Evolutionary conservation across 768 basidiomycete genomes (phyloP), one percentile per base, ranked within the genome.

Genomic region (Trametes maxima): DNA sequence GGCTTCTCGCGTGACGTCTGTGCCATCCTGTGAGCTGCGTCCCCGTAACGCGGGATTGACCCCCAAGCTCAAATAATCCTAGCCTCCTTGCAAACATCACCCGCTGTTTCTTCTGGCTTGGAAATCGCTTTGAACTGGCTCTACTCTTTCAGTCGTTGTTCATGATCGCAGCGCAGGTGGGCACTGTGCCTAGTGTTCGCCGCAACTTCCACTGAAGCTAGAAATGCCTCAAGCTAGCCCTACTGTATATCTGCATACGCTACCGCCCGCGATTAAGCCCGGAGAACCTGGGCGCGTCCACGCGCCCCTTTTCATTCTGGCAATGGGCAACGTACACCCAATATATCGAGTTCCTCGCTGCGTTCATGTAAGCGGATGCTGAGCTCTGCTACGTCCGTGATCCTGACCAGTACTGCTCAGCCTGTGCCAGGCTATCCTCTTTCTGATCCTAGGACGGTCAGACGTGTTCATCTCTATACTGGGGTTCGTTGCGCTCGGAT

Each of bases 91-190:
- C 92, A 51, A 94, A 94, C 73, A 92, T 94, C 54, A 88, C 89
- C 24, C 82, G 92, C 69, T 94, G 92, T 73, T 94, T 93, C 79
- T 94, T 94, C 76, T 94, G 92, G 92, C 76, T 94, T 37, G 92
- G 92, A 57, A 78, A 87, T 40, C 89, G 69, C 54, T 94, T 92
- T 72, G 92, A 94, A 76, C 74, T 82, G 47, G 82, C 92, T 2
- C 75, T 94, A 53, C 78, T 94, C n/a, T 65, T 92, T 10, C 92
- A 94, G 73, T 92, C 90, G 17, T 74, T 94, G 57, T 77, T 94
- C 53, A 92, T 94, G 92, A 93, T 94, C 62, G 63, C 88, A 46
- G 85, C 91, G 16, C 92, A 94, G 77, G 92, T 90, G 68, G 54
- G 80, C 68, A 40, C 25, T 48, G n/a, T 2, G 54, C 21, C 19